Evolutionary conservation across 371 early-diverging fungal species (phyloP).

Genomic region (Mucor plumbeus): DNA sequence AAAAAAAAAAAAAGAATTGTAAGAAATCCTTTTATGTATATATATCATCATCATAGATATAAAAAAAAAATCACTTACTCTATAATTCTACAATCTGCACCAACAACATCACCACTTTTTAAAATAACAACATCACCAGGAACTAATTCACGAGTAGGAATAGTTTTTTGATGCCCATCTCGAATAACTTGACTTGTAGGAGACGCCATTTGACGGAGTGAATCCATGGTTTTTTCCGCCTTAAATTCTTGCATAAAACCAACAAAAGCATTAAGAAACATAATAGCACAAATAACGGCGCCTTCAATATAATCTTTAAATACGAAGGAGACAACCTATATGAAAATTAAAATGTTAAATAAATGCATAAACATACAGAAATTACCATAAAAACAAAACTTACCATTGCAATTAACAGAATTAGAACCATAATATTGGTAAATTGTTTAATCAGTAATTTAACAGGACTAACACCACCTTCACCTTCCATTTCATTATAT

Average conservation of each 20-base stretch:
- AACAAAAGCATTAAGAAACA: conserved; percentile 80
- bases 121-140: conserved; percentile 90
- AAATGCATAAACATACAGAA: not conserved
- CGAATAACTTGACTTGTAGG: conserved; percentile 85
- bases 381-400: not conserved
- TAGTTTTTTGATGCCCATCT: conserved; percentile 70
- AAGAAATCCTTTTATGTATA: no score
- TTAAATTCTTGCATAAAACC: conserved; percentile 91
- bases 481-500: conserved; percentile 72
- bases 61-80: conserved; percentile 51
- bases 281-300: conserved; percentile 76
- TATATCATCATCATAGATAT: no score
- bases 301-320: conserved; percentile 74
- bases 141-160: conserved; percentile 79
- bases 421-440: conserved; percentile 83
- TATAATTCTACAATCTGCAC: conserved; percentile 89
- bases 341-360: not conserved
- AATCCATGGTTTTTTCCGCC: conserved; percentile 91
- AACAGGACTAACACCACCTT: conserved; percentile 67
- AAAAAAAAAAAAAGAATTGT: not conserved
- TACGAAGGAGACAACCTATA: conserved; percentile 62
- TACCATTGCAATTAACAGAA: conserved; percentile 77
- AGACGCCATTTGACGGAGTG: conserved; percentile 83
- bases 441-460: conserved; percentile 78
- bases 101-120: conserved; percentile 91